Evolutionary conservation across 768 basidiomycete genomes (phyloP).

Genomic region (Mycena leptocephala): DNA sequence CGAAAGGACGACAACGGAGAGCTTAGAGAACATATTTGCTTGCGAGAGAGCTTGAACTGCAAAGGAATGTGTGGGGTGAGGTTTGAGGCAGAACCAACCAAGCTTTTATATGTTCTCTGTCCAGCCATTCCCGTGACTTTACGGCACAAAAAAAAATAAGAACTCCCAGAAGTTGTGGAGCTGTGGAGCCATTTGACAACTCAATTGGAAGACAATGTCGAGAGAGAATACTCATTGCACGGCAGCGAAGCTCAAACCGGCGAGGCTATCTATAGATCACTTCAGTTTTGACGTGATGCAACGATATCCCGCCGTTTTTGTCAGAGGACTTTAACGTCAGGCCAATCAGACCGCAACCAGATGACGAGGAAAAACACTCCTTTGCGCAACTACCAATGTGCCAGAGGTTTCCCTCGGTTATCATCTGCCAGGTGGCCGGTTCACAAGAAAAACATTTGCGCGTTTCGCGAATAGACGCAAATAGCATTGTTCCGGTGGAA

Average conservation of each 20-base stretch:
- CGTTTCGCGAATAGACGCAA: neutral
- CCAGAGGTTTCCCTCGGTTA: neutral
- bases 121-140: constrained; percentile 1
- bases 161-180: constrained; percentile 8
- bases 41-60: neutral
- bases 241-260: neutral
- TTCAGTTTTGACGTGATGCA: neutral
- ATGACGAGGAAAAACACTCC: neutral
- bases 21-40: neutral
- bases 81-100: neutral
- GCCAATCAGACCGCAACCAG: neutral
- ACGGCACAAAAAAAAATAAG: constrained; percentile 12
- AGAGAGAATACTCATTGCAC: neutral
- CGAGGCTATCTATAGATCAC: neutral
- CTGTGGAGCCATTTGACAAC: neutral
- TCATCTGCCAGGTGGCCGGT: neutral
- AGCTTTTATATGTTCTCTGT: constrained; percentile 8
- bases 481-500: neutral
- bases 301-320: neutral
- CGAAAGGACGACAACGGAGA: neutral
- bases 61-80: neutral
- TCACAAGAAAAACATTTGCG: neutral
- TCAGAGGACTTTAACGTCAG: neutral
- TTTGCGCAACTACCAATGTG: neutral
- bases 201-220: neutral